Percentiles rank a stretch among this genome's conserved stretches.
These are phyloP conservation scores for Leishmania tarentolae DNA, from an alignment of 208 protist genomes.

Conservation along the genomic window DNA sequence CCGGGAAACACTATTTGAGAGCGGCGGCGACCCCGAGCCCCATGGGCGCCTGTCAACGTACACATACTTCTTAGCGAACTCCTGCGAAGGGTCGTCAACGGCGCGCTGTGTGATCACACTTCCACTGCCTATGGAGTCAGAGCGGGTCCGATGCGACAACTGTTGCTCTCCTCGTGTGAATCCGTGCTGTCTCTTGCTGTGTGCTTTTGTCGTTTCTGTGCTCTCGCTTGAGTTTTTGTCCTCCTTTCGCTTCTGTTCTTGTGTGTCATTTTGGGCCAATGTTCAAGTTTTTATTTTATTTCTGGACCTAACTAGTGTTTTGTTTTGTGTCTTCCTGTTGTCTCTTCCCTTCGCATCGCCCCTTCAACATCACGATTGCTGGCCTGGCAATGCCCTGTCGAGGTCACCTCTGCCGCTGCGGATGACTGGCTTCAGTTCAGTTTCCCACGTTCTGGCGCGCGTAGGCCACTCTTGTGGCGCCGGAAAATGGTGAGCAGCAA, in stretches of 20 bases:
- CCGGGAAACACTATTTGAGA: slow-evolving; percentile 35
- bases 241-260: not conserved
- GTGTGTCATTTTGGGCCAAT: not conserved
- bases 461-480: not conserved
- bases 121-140: not conserved
- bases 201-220: not conserved
- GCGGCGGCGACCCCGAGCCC: too few species aligned
- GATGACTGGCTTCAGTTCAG: not conserved
- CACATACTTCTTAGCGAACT: not conserved
- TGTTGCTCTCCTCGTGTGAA: not conserved
- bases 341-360: not conserved
- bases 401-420: not conserved
- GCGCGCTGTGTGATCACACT: not conserved
- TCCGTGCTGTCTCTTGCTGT: not conserved
- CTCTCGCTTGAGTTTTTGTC: not conserved
- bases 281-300: slow-evolving; percentile 5
- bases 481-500: not conserved
- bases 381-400: not conserved
- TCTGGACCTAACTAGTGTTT: slow-evolving; percentile 8
- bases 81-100: not conserved
- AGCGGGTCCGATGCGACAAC: not conserved
- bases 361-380: not conserved
- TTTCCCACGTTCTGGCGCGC: not conserved
- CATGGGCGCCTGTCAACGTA: not conserved
- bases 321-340: slow-evolving; percentile 11